Conservation (phyloP, 805 yeast species). For the Priceomyces fermenticarens region DNA sequence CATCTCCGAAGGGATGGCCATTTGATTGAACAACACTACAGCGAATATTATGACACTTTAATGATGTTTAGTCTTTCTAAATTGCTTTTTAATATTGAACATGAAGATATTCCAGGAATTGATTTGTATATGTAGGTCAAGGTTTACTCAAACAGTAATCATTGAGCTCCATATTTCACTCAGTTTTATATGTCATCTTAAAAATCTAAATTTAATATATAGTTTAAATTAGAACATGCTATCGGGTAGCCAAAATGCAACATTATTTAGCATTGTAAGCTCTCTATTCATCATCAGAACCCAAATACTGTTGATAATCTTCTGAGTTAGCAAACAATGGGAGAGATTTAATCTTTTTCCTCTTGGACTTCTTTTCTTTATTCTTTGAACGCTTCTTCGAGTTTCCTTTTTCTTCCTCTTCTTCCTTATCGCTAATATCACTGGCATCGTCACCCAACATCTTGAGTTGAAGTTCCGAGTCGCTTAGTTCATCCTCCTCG, state of each 20-base stretch:
- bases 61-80: not conserved
- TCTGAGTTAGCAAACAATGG: constrained; percentile 90
- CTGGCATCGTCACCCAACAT: constrained; percentile 17
- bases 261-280: too few species aligned
- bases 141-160: too few species aligned
- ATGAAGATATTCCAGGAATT: too few species aligned
- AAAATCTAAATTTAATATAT: too few species aligned
- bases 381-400: constrained; percentile 19
- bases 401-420: constrained; percentile 19
- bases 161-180: too few species aligned
- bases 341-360: constrained; percentile 57
- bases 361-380: constrained; percentile 40
- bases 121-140: too few species aligned
- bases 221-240: too few species aligned
- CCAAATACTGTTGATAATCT: constrained; percentile 73
- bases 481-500: constrained; percentile 13
- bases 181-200: too few species aligned
- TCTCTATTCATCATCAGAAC: constrained; percentile 55
- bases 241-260: too few species aligned
- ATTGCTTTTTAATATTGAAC: too few species aligned
- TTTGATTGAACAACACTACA: constrained; percentile 12
- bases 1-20: constrained; percentile 58
- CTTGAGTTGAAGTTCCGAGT: constrained; percentile 14
- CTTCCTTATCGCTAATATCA: constrained; percentile 26
- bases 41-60: not conserved